Percentiles rank a stretch among this genome's conserved stretches.
These are phyloP conservation scores for Akebia trifoliata DNA, from an alignment of 164 flowering plant species.

Conservation along the genomic window DNA sequence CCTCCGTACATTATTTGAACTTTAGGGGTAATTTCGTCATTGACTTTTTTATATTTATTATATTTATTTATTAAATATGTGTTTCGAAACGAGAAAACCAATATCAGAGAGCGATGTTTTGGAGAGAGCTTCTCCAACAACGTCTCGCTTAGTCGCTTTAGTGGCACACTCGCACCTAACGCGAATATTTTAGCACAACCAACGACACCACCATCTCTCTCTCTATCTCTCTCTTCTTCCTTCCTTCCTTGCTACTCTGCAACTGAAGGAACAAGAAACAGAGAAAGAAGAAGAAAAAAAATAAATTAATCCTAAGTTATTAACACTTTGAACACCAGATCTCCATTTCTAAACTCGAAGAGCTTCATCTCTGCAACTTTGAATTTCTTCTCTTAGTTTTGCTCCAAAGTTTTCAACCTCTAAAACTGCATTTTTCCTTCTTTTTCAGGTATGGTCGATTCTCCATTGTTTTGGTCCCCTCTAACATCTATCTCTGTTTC, in stretches of 20 bases:
- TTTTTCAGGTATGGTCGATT: constrained; percentile 11
- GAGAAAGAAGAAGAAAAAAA: no score
- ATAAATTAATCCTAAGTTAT: constrained; percentile 2
- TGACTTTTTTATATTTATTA: no score
- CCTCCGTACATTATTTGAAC: no score
- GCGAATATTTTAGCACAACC: constrained; percentile 23
- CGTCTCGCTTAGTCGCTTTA: constrained; percentile 23
- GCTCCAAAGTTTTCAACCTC: neutral
- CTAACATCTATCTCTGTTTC: neutral
- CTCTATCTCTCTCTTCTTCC: constrained; percentile 9
- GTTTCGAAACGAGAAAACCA: no score
- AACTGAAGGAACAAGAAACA: constrained; percentile 10
- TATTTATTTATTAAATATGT: no score
- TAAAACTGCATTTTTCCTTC: neutral
- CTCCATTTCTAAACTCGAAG: constrained; percentile 1
- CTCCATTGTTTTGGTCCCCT: neutral
- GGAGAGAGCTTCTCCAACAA: no score
- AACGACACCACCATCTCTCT: constrained; percentile 18
- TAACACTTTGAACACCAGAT: neutral
- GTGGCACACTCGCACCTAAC: constrained; percentile 36
- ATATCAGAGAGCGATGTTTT: no score
- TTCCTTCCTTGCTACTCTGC: constrained; percentile 14
- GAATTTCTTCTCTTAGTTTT: constrained; percentile 5
- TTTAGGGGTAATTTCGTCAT: no score
- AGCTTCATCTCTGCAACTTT: neutral